Base-by-base conservation (phyloP, 352 stramenopile genomes). In the Pythium brachiatum region DNA sequence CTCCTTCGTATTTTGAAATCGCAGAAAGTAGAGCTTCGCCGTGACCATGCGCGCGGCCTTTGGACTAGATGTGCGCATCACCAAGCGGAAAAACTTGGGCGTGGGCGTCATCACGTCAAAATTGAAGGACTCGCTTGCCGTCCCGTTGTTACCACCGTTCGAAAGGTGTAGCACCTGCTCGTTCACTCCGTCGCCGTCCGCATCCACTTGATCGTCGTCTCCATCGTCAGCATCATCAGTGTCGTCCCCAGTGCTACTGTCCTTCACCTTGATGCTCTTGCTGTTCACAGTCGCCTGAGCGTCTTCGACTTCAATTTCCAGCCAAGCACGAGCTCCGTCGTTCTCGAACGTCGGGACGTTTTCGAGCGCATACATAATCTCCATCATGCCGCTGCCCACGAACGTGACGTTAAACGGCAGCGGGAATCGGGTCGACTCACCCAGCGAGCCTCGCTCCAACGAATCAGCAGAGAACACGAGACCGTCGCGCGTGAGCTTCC, bases 91-190 rank as follows among this genome's bases (percentile, higher is more conserved):
- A 44, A 86, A 68, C 48, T 89, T 90, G 0, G 72, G 60, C 8
- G 62, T 65, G 0, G 60, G 50, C 3, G 43, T 69, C 12, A 81
- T 89, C 21, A 88, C 66, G 34, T 87, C 78, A 32, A 92, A 66
- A 5, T 62, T 46, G n/a, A 92, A 70, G 15, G 80, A 25, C 56
- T 89, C 72, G 1, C 25, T 86, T 31, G 83, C 81, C 13, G 78
- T 89, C 15, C 83, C 83, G 53, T 92, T 92, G 44, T 85, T 78
- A 8, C 74, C 67, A 16, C 83, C 83, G 67, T 90, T 83, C 16
- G 72, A 47, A 25, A 92, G 43, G 53, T 89, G 79, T 7, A 88
- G 59, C n/a, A 76, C 66, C 23, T 65, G 59, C 21, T 73, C 69
- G 20, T 57, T 65, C 34, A 69, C 67, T 9, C 66, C 47, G n/a